Conservation (phyloP, 1,284 basidiomycete genomes). For the Rhodofomes roseus region DNA sequence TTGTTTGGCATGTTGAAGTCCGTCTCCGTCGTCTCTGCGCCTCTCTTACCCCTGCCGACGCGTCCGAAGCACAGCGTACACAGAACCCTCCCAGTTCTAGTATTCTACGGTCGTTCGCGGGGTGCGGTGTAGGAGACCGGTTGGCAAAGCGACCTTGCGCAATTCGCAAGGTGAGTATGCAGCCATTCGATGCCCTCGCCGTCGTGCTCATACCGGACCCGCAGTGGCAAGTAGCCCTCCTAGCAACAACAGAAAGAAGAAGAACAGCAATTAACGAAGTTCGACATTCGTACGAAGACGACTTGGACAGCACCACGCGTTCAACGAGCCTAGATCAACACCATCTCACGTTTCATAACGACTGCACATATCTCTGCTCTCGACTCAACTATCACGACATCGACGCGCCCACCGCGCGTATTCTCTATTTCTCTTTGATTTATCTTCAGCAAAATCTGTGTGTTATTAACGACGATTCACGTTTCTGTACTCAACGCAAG, state of each 20-base stretch:
- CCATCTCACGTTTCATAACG: constrained; percentile 16
- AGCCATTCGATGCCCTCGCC: neutral
- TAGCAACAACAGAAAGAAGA: constrained; percentile 9
- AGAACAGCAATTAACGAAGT: constrained; percentile 22
- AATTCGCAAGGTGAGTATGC: constrained; percentile 16
- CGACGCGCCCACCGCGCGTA: constrained; percentile 14
- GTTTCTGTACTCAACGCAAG: constrained; percentile 13
- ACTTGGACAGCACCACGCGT: constrained; percentile 13
- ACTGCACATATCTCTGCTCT: constrained; percentile 16
- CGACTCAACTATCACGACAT: constrained; percentile 15
- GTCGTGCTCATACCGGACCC: constrained; percentile 3
- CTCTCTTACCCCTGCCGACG: constrained; percentile 22
- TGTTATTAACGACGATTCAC: constrained; percentile 22
- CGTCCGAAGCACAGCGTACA: constrained; percentile 16
- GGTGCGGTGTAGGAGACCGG: constrained; percentile 19
- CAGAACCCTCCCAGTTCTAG: constrained; percentile 12
- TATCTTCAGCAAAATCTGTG: constrained; percentile 16
- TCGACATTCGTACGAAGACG: constrained; percentile 17
- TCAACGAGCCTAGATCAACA: constrained; percentile 10
- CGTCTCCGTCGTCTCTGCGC: constrained; percentile 3
- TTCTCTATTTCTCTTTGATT: constrained; percentile 5
- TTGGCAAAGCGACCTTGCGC: constrained; percentile 22
- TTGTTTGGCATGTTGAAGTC: constrained; percentile 27
- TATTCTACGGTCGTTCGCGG: constrained; percentile 14
- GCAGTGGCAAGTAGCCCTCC: constrained; percentile 21